Base-by-base conservation (phyloP, 2,329 filamentous ascomycete genomes). In the Westerdykella aurantiaca region DNA sequence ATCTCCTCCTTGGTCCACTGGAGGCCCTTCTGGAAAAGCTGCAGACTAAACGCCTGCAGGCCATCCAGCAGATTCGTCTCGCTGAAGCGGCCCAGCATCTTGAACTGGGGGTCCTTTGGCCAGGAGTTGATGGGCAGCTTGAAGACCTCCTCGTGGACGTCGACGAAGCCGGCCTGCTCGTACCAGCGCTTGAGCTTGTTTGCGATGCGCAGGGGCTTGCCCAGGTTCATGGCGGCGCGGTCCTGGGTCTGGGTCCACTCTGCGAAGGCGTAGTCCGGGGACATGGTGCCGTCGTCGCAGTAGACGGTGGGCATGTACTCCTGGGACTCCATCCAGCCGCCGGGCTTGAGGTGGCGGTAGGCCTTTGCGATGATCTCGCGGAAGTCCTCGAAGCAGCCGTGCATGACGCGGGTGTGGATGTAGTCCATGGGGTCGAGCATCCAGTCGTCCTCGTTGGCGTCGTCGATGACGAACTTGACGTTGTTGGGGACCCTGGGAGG, bases 381-480 rank as follows among this genome's bases (percentile, higher is more conserved):
- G 68, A 80, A 85, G 51, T 81, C 74, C 1, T 69, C 63, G 49
- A 83, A 75, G 38, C 74, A 72, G 16, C 81, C 82, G 2, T 72
- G 69, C 65, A 85, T 72, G 53, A 79, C 69, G 37, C 77, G 73
- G 2, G 77, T 73, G 61, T 83, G 81, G 45, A 85, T 73, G 46
- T 77, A 76, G 61, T 83, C 80, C 53, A 82, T 73, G 50, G 67
- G 55, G 5, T 72, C 67, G 67, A 79, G 58, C 67, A 77, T 68
- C 79, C 80, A 82, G 43, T 84, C 76, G 9, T 50, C 70, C 1
- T 73, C 69, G 56, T 81, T 79, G 40, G 76, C 73, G 58, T 89
- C 85, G 57, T 88, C 84, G 37, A 90, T 76, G 47, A 81, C 80
- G 52, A 90, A 90, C 49, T 81, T 78, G 12, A 88, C 82, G 49